These are phyloP conservation scores for Pseudogymnoascus sp. DNA, from an alignment of 2,329 filamentous ascomycete genomes.

Conservation along the genomic window DNA sequence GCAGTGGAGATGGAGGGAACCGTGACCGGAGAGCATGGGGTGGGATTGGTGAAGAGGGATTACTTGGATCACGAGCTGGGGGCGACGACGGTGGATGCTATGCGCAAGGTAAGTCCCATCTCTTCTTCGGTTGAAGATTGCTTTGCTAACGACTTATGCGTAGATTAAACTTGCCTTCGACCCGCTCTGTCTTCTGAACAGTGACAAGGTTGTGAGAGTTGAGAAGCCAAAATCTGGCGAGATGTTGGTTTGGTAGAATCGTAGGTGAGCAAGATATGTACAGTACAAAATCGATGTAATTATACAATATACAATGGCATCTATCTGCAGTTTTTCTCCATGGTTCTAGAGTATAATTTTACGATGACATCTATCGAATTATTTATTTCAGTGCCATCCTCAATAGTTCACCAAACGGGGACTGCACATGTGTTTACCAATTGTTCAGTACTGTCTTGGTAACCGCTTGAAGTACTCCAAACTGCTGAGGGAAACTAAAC, in stretches of 20 bases:
- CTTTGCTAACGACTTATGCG: not conserved
- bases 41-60: conserved; percentile 77
- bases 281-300: not conserved
- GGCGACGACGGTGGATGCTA: conserved; percentile 65
- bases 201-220: conserved; percentile 60
- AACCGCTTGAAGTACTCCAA: no score
- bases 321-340: not conserved
- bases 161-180: conserved; percentile 76
- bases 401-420: not conserved
- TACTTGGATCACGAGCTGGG: conserved; percentile 75
- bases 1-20: conserved; percentile 81
- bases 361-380: no score
- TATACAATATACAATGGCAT: not conserved
- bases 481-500: not conserved
- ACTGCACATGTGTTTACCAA: not conserved
- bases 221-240: conserved; percentile 45
- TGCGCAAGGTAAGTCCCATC: conserved; percentile 60
- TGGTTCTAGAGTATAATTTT: not conserved
- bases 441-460: not conserved
- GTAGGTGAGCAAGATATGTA: not conserved
- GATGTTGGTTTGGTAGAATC: conserved; percentile 37
- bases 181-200: conserved; percentile 59
- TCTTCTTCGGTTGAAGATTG: not conserved
- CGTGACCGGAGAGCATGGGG: conserved; percentile 77
- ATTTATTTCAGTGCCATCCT: not conserved